A percentile compares a stretch with the other conserved stretches of the same genome.
These are phyloP conservation scores for Claviceps paspali DNA, from an alignment of 2,329 filamentous ascomycete species.

Conservation along the genomic window DNA sequence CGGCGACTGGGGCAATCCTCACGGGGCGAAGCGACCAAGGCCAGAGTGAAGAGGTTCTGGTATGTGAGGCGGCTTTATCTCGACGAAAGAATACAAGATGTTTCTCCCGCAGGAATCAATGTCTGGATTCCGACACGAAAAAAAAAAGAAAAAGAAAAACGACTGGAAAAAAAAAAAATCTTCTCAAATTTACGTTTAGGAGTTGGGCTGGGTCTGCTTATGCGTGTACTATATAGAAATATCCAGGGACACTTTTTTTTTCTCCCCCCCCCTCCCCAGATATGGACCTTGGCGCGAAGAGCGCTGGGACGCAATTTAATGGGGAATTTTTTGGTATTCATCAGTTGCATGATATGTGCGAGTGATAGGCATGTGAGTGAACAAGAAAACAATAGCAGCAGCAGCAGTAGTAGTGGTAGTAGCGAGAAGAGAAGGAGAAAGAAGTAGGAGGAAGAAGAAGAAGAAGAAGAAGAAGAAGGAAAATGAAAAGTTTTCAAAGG, in stretches of 20 bases:
- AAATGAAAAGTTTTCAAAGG: no score
- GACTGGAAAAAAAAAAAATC: background rate
- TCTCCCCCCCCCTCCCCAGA: background rate
- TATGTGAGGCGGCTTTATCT: background rate
- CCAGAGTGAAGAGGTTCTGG: slow-evolving; percentile 37
- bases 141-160: background rate
- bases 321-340: background rate
- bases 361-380: no score
- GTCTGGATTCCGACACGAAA: background rate
- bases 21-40: slow-evolving; percentile 64
- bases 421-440: no score
- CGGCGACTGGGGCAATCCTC: slow-evolving; percentile 62
- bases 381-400: no score
- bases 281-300: slow-evolving; percentile 5
- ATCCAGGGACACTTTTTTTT: background rate
- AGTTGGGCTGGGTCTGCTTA: background rate
- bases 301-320: slow-evolving; percentile 2
- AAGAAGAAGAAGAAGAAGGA: no score
- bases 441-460: no score
- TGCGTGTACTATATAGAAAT: slow-evolving; percentile 6
- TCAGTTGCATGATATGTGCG: no score
- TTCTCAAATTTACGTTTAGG: background rate
- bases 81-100: background rate
- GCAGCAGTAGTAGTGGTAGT: no score
- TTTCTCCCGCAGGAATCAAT: background rate